Conservation (phyloP, 208 protist species). For the Trypanosoma melophagium region DNA sequence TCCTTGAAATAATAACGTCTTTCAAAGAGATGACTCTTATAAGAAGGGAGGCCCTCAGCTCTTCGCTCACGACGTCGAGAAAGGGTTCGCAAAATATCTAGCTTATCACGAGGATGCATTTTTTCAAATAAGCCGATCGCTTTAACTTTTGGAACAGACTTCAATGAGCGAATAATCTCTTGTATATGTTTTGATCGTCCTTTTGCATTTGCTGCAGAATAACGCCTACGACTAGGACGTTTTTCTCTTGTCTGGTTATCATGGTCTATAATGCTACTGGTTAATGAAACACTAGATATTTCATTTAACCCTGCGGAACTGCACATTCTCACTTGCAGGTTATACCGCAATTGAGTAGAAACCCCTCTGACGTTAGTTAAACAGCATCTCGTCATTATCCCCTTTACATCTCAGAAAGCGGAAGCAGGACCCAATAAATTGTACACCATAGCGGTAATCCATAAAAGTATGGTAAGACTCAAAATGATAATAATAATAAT, state of each 20-base stretch:
- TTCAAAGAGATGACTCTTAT: constrained; percentile 62
- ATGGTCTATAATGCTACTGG: background rate
- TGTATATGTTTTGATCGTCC: constrained; percentile 50
- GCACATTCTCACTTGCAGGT: constrained; percentile 7
- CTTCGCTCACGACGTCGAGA: constrained; percentile 28
- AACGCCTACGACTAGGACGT: constrained; percentile 52
- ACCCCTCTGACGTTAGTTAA: background rate
- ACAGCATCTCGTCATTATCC: constrained; percentile 8
- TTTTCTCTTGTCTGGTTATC: constrained; percentile 15
- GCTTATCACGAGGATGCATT: constrained; percentile 61
- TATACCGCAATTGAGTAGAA: background rate
- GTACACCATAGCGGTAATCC: background rate
- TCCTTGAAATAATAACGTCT: constrained; percentile 78
- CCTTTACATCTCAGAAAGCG: constrained; percentile 16
- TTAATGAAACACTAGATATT: background rate
- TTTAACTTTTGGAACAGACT: constrained; percentile 31
- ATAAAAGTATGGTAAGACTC: too few species aligned
- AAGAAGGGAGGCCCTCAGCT: constrained; percentile 41
- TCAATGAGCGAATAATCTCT: constrained; percentile 53
- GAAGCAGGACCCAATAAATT: constrained; percentile 9
- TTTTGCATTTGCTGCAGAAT: constrained; percentile 56
- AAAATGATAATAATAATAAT: too few species aligned
- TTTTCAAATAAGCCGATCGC: constrained; percentile 39
- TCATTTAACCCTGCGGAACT: background rate
- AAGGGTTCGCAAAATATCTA: constrained; percentile 65